phyloP scores from a whole-genome alignment of 306 rosid genomes.

The Hippophae rhamnoides region DNA sequence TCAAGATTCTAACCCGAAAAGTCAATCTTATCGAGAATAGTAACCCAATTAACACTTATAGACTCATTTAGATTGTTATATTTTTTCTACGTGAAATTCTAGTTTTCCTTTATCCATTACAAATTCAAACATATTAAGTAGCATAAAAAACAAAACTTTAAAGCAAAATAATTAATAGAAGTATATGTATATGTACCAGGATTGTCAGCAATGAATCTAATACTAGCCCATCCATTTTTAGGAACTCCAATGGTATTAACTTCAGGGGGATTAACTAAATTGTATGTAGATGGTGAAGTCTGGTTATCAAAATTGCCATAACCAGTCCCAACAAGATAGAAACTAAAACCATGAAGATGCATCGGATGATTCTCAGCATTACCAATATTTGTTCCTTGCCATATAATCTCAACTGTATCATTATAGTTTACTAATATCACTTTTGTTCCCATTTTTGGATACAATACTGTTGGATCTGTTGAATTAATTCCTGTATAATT shows the following conservation, averaged over 20 bases:
- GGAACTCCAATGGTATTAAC: slow-evolving; percentile 21
- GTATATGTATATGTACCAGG: slow-evolving; percentile 13
- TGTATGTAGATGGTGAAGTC: slow-evolving; percentile 10
- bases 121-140: too few relatives aligned
- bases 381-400: slow-evolving; percentile 26
- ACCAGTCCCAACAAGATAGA: slow-evolving; percentile 18
- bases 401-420: slow-evolving; percentile 25
- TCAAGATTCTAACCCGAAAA: too few relatives aligned
- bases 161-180: too few relatives aligned
- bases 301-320: slow-evolving; percentile 10
- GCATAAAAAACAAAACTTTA: too few relatives aligned
- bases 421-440: slow-evolving; percentile 15
- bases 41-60: too few relatives aligned
- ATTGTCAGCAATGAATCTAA: slow-evolving; percentile 27
- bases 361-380: slow-evolving; percentile 26
- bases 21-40: too few relatives aligned
- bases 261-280: slow-evolving; percentile 21
- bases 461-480: not conserved
- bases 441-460: slow-evolving; percentile 22
- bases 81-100: too few relatives aligned
- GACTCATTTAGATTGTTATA: too few relatives aligned
- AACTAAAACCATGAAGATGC: slow-evolving; percentile 32
- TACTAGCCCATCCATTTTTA: slow-evolving; percentile 26
- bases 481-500: slow-evolving; percentile 27
- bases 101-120: too few relatives aligned